phyloP scores from a whole-genome alignment of 768 basidiomycete species.

The Mycena capillaripes region DNA sequence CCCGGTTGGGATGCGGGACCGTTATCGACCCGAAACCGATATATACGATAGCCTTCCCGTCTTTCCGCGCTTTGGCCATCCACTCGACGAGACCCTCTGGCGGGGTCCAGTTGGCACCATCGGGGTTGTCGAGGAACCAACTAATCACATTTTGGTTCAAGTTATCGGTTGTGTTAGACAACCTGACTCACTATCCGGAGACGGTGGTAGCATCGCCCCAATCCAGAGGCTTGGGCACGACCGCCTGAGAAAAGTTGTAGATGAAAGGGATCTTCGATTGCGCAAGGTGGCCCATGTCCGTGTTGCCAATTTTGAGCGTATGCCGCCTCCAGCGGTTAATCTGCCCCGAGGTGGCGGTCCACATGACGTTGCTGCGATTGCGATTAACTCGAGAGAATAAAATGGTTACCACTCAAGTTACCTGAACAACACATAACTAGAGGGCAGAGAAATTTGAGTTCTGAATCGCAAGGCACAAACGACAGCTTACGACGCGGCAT shows the following conservation, averaged over 20 bases:
- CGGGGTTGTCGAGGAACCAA: conserved; percentile 78
- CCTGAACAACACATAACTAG: conserved; percentile 73
- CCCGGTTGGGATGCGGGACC: conserved; percentile 68
- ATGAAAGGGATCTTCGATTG: conserved; percentile 68
- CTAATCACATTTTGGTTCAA: conserved; percentile 43
- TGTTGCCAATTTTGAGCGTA: conserved; percentile 60
- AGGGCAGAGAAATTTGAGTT: neutral
- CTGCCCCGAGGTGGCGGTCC: conserved; percentile 75
- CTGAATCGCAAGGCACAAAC: neutral
- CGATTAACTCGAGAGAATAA: neutral
- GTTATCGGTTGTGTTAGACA: neutral
- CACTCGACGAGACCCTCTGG: conserved; percentile 63
- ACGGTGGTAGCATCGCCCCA: conserved; percentile 72
- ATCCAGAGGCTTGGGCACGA: conserved; percentile 79
- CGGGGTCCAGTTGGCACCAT: conserved; percentile 66
- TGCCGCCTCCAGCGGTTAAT: conserved; percentile 76
- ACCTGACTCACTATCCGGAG: conserved; percentile 65
- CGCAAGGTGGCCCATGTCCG: conserved; percentile 71
- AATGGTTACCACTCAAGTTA: conserved; percentile 41
- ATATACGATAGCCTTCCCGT: conserved; percentile 75
- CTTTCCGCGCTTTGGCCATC: conserved; percentile 67
- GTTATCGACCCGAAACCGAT: conserved; percentile 82
- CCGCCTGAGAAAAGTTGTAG: conserved; percentile 78
- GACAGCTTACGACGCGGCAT: conserved; percentile 63
- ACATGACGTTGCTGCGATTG: conserved; percentile 65